Conservation (phyloP, 495 filamentous ascomycete genomes). For the Parmelia sp. region DNA sequence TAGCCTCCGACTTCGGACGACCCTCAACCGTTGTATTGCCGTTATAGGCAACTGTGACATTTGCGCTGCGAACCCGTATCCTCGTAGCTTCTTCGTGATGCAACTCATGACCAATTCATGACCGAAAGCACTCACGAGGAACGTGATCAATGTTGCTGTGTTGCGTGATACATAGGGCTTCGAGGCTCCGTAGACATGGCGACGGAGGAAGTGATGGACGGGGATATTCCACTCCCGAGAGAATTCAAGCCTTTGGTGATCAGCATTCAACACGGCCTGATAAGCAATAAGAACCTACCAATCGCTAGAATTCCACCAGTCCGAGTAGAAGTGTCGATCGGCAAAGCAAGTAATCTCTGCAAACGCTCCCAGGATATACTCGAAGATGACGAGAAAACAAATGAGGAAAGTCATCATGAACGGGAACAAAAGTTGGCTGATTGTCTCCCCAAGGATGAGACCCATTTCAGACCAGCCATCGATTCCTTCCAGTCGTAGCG, state of each 20-base stretch:
- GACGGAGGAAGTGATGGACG: conserved; percentile 93
- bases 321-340: conserved; percentile 91
- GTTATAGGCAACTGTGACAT: conserved; percentile 96
- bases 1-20: conserved; percentile 63
- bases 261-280: conserved; percentile 4
- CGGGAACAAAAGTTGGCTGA: conserved; percentile 87
- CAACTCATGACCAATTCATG: conserved; percentile 97
- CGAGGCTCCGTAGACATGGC: conserved; percentile 86
- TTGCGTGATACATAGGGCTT: conserved; percentile 66
- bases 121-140: conserved; percentile 78
- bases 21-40: conserved; percentile 74
- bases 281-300: conserved; percentile 33
- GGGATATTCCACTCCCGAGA: conserved; percentile 96
- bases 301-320: conserved; percentile 79
- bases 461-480: conserved; percentile 56
- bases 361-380: conserved; percentile 91
- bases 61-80: conserved; percentile 89
- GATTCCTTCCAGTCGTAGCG: conserved; percentile 53
- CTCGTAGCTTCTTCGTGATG: conserved; percentile 93
- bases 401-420: conserved; percentile 96
- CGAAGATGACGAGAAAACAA: conserved; percentile 95
- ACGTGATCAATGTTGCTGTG: conserved; percentile 83
- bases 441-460: conserved; percentile 84
- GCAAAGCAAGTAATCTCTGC: conserved; percentile 91
- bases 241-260: conserved; percentile 74